Base-by-base conservation (phyloP, 352 stramenopile genomes). In the Globisporangium barbulae region DNA sequence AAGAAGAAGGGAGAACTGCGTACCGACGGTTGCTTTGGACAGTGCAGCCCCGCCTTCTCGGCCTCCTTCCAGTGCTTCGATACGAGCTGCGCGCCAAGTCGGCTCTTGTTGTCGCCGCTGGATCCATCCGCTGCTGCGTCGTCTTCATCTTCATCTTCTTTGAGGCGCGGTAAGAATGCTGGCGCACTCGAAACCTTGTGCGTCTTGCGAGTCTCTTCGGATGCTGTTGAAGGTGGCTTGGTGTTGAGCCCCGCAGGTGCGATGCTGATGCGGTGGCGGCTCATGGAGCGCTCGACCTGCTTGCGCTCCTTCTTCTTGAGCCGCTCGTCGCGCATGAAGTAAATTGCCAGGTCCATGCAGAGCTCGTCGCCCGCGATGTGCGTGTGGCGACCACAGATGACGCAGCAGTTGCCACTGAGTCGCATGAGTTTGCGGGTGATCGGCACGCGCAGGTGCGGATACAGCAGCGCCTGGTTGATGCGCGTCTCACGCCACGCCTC, bases 361-460 rank as follows among this genome's bases (percentile, higher is more conserved):
- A 95, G 71, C 53, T 91, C 81, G 56, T 95, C 83, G 17, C 83
- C 85, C 0, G 83, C 84, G 19, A 93, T 56, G 68, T 93, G 86
- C 6, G 84, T 90, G 55, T 76, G 58, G 22, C 83, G 73, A 0
- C 83, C 83, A 63, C 84, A 93, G 67, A 87, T 91, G 59, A 89
- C 76, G 58, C 86, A 95, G 45, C 68, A 71, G 48, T 95, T 95
- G 28, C 78, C 83, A 58, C 84, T 93, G 5, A 92, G 69, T 5
- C 86, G 81, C 86, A 94, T 93, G 66, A 93, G 83, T 64, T 92
- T 93, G 49, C 83, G 76, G 28, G 84, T 93, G 65, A 92, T 90
- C 15, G 83, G 81, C 21, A 92, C 78, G 30, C 79, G 81, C 50
- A 91, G 59, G 47, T 83, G 78, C 25, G 86, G 82, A 53, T 93